phyloP scores from a whole-genome alignment of 345 rosid species.

The Eucalyptus lansdowneana region DNA sequence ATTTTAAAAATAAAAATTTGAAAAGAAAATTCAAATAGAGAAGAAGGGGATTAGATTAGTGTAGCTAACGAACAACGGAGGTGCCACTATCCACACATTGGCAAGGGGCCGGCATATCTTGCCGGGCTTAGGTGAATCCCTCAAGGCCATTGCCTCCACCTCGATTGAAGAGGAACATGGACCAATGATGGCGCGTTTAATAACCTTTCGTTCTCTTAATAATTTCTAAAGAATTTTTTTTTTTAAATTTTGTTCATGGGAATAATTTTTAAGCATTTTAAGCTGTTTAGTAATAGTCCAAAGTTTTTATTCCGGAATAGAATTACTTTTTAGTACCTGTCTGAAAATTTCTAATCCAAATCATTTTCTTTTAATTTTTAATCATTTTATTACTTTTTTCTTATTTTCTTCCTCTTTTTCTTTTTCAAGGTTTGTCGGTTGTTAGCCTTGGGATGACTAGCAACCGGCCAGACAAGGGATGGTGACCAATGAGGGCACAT shows the following conservation, averaged over 20 bases:
- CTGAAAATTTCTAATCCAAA: fast-evolving
- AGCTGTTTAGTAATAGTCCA: fast-evolving
- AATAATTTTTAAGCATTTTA: too few species aligned
- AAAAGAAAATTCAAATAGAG: not conserved
- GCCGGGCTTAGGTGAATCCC: not conserved
- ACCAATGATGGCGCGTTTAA: fast-evolving
- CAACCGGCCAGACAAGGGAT: fast-evolving
- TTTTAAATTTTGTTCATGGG: fast-evolving
- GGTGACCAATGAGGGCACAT: too few species aligned
- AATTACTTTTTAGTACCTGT: fast-evolving
- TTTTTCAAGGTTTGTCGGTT: fast-evolving
- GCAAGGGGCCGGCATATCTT: not conserved
- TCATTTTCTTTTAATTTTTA: too few species aligned
- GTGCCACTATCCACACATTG: not conserved
- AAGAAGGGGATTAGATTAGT: not conserved
- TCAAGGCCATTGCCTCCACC: not conserved
- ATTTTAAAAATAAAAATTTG: not conserved
- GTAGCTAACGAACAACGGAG: not conserved
- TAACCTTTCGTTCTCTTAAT: fast-evolving
- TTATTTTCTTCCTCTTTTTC: too few species aligned
- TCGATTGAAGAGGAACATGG: not conserved
- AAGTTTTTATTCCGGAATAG: too few species aligned
- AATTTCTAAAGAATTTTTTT: fast-evolving
- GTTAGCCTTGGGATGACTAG: too few species aligned
- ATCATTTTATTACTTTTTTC: too few species aligned